Percentiles rank a stretch among this genome's conserved stretches.
phyloP scores from a whole-genome alignment of 371 early-diverging fungal genomes.

The Blastocladiella emersonii region DNA sequence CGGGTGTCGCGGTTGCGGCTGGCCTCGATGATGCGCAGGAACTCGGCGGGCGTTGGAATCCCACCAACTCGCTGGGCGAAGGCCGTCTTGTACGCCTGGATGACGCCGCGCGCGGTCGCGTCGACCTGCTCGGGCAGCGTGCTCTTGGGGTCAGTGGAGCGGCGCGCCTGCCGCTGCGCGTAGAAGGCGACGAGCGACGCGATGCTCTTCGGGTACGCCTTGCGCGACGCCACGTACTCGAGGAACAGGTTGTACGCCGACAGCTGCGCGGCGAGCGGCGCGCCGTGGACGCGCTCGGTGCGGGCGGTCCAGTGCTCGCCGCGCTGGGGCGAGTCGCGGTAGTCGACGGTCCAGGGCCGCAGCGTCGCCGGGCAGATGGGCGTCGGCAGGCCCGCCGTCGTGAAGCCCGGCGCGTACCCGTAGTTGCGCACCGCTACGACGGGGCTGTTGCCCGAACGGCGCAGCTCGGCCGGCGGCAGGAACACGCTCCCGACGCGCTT shows the following conservation, averaged over 20 bases:
- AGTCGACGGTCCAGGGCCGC: neutral
- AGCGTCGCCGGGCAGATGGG: neutral
- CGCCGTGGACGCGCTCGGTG: neutral
- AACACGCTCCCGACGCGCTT: neutral
- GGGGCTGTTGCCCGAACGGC: too few species aligned
- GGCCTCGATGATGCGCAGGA: too few species aligned
- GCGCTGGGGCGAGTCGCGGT: neutral
- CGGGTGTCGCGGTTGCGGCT: too few species aligned
- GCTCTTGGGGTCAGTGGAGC: neutral
- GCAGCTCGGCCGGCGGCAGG: neutral
- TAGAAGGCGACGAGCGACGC: neutral
- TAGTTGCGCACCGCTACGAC: too few species aligned
- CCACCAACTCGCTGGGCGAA: too few species aligned
- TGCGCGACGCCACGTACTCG: neutral
- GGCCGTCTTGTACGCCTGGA: too few species aligned
- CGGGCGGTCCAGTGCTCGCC: neutral
- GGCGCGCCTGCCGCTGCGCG: neutral
- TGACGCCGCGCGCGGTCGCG: too few species aligned
- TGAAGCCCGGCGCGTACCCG: too few species aligned
- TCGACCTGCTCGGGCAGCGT: neutral
- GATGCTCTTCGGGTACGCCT: neutral
- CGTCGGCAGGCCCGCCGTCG: too few species aligned
- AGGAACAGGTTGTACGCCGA: neutral
- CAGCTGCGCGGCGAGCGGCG: neutral
- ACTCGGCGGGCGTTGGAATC: too few species aligned